A percentile compares a stretch with the other conserved stretches of the same genome.
These are phyloP conservation scores for Pinus tabuliformis DNA, from an alignment of 75 land plant species.

Conservation along the genomic window DNA sequence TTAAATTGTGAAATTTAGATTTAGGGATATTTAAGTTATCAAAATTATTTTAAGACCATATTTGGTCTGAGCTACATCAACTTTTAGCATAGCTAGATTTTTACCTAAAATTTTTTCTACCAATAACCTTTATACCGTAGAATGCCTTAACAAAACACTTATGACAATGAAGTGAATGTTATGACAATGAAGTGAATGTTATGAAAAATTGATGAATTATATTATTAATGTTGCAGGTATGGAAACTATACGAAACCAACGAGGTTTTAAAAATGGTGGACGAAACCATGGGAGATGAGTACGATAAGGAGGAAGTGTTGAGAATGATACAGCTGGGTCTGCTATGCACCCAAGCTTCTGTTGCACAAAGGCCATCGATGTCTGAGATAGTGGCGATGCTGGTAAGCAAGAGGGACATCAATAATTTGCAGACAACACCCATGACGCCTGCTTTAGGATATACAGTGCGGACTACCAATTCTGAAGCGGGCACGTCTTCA, in stretches of 20 bases:
- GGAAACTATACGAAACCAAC: neutral
- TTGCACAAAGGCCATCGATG: slow-evolving; percentile 38
- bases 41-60: too few species aligned
- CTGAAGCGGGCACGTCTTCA: too few species aligned
- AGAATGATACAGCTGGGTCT: slow-evolving; percentile 29
- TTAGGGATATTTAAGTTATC: too few species aligned
- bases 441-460: slow-evolving; percentile 14
- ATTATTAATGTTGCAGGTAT: slow-evolving; percentile 19
- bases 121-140: too few species aligned
- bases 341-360: slow-evolving; percentile 32
- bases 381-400: slow-evolving; percentile 34
- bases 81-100: too few species aligned
- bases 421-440: neutral
- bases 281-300: slow-evolving; percentile 5
- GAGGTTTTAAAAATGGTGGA: slow-evolving; percentile 15
- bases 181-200: too few species aligned
- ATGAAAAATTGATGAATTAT: neutral
- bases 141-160: too few species aligned
- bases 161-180: too few species aligned
- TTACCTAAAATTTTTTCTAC: too few species aligned
- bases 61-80: too few species aligned
- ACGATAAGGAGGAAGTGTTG: slow-evolving; percentile 20
- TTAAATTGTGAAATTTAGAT: too few species aligned
- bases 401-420: slow-evolving; percentile 7
- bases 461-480: neutral